A percentile compares a stretch with the other conserved stretches of the same genome.
Evolutionary conservation across 441 rosid species (phyloP).

Genomic region (Erysimum cheiri): DNA sequence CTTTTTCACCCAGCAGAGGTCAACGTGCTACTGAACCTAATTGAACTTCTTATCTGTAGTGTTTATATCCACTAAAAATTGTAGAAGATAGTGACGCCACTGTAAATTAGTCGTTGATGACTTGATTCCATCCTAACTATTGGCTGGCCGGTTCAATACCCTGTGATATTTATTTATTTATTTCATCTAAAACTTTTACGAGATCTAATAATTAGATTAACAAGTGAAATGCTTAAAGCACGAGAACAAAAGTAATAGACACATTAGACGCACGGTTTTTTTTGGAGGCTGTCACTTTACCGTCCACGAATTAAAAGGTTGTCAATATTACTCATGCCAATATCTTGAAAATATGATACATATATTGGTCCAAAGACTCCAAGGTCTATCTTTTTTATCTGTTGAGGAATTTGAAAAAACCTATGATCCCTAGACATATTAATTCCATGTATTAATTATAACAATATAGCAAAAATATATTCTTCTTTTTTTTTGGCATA

Average conservation of each 20-base stretch:
- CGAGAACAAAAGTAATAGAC: constrained; percentile 33
- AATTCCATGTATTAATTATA: constrained; percentile 8
- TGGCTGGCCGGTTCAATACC: constrained; percentile 43
- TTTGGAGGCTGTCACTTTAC: constrained; percentile 41
- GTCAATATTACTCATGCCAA: constrained; percentile 32
- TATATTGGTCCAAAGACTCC: constrained; percentile 27
- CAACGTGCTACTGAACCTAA: constrained; percentile 25
- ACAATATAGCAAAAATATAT: neutral
- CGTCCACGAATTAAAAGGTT: constrained; percentile 46
- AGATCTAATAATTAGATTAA: constrained; percentile 1
- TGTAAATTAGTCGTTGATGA: constrained; percentile 10
- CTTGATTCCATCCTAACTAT: constrained; percentile 24
- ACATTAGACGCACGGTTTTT: constrained; percentile 40
- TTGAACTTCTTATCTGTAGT: constrained; percentile 16
- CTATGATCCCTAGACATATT: constrained; percentile 10
- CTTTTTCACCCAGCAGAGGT: constrained; percentile 1
- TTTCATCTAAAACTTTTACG: neutral
- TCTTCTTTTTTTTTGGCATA: too few species aligned
- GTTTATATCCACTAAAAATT: constrained; percentile 19
- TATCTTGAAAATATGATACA: constrained; percentile 28
- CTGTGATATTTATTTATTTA: constrained; percentile 7
- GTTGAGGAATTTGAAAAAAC: neutral
- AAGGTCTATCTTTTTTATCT: constrained; percentile 22
- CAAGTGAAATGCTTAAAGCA: constrained; percentile 28
- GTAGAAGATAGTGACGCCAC: constrained; percentile 35